Evolutionary conservation across 305 asterid species (phyloP).

Genomic region (Solanum aculeatissimum): DNA sequence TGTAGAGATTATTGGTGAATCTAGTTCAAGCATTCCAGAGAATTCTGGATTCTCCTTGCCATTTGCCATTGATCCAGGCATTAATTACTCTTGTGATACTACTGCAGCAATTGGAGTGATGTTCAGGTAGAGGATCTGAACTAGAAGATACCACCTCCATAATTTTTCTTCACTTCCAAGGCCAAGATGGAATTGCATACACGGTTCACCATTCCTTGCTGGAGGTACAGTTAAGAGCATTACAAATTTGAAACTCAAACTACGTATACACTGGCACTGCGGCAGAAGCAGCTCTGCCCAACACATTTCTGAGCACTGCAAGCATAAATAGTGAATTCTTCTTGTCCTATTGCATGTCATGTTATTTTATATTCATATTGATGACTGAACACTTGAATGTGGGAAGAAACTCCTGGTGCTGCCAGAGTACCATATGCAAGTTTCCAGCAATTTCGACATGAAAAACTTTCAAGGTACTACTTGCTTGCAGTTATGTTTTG

Average conservation of each 20-base stretch:
- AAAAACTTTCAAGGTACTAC: not conserved
- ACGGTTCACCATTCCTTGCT: not conserved
- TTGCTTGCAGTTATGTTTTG: not conserved
- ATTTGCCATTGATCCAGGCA: not conserved
- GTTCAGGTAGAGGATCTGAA: not conserved
- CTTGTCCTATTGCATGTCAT: not conserved
- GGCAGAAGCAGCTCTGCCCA: not conserved
- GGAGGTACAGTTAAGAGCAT: not conserved
- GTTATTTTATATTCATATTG: not conserved
- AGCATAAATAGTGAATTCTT: not conserved
- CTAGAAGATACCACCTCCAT: not conserved
- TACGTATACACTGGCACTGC: not conserved
- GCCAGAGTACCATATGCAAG: not conserved
- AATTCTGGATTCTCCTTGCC: not conserved
- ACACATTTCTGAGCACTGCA: not conserved
- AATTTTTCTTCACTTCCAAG: not conserved
- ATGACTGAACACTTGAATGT: not conserved
- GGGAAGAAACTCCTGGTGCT: not conserved
- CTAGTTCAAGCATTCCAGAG: not conserved
- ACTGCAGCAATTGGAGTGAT: not conserved
- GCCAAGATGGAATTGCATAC: not conserved
- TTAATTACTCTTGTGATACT: not conserved
- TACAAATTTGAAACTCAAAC: not conserved
- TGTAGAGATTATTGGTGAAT: constrained; percentile 79
- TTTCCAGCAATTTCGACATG: not conserved